These are phyloP conservation scores for Onygenales sp. DNA, from an alignment of 2,329 filamentous ascomycete genomes.

Conservation along the genomic window DNA sequence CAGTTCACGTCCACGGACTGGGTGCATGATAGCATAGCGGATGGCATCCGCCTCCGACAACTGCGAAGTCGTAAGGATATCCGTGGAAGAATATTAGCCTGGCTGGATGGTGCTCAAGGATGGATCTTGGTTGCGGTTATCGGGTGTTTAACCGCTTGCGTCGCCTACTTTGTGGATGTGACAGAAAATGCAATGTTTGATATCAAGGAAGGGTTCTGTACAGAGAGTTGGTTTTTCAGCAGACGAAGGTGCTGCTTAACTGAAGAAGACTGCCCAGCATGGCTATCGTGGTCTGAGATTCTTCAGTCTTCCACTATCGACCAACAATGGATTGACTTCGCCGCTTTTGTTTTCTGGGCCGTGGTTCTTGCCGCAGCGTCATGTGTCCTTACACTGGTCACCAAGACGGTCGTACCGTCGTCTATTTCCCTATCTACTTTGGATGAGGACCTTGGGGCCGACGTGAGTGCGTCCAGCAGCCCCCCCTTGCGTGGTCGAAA, in stretches of 20 bases:
- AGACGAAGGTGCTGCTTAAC: constrained; percentile 58
- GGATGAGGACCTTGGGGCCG: constrained; percentile 82
- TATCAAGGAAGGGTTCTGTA: constrained; percentile 83
- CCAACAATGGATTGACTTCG: constrained; percentile 62
- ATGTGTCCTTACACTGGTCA: constrained; percentile 72
- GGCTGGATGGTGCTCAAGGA: constrained; percentile 81
- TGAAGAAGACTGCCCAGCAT: constrained; percentile 47
- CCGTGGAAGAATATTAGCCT: constrained; percentile 63
- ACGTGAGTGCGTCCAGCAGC: constrained; percentile 33
- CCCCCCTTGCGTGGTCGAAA: constrained; percentile 22
- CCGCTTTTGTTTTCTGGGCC: constrained; percentile 63
- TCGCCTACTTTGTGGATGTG: constrained; percentile 85
- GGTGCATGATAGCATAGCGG: constrained; percentile 95
- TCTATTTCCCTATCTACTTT: constrained; percentile 77
- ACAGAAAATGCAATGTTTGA: constrained; percentile 81
- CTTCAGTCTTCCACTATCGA: constrained; percentile 42
- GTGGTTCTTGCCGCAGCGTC: constrained; percentile 60
- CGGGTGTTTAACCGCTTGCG: constrained; percentile 70
- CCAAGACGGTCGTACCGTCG: constrained; percentile 90
- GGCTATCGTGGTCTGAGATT: constrained; percentile 58
- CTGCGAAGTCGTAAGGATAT: constrained; percentile 75
- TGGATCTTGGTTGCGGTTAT: constrained; percentile 91
- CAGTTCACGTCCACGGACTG: constrained; percentile 97
- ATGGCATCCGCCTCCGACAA: constrained; percentile 79
- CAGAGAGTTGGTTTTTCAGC: constrained; percentile 59